Evolutionary conservation across 2,329 filamentous ascomycete genomes (phyloP).

Genomic region (Phyllosticta citribraziliensis): DNA sequence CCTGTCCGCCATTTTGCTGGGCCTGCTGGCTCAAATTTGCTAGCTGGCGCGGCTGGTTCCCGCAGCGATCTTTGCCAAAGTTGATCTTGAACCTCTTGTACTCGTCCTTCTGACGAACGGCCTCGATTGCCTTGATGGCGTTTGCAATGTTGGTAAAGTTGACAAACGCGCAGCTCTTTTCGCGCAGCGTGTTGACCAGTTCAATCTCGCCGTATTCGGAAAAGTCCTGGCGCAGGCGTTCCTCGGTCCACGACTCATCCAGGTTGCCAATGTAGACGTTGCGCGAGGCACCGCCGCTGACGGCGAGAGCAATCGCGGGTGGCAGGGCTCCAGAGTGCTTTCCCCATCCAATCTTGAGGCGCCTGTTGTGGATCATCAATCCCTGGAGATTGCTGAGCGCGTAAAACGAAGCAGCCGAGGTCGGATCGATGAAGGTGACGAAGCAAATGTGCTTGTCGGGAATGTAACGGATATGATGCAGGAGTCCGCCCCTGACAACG

Average conservation of each 20-base stretch:
- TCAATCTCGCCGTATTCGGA: conserved; percentile 97
- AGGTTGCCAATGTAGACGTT: conserved; percentile 98
- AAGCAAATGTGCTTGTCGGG: conserved; percentile 99
- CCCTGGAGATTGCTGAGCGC: conserved; percentile 95
- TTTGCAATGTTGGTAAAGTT: conserved; percentile 99
- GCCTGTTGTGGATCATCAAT: conserved; percentile 97
- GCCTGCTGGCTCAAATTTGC: conserved; percentile 48
- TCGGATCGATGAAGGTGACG: conserved; percentile 98
- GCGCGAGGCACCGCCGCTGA: conserved; percentile 92
- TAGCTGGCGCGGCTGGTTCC: conserved; percentile 86
- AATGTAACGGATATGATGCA: conserved; percentile 98
- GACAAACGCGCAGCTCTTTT: conserved; percentile 99
- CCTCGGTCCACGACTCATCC: conserved; percentile 95
- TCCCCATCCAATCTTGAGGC: conserved; percentile 97
- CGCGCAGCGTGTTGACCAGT: conserved; percentile 86
- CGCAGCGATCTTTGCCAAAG: conserved; percentile 97
- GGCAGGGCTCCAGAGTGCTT: conserved; percentile 97
- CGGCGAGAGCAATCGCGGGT: conserved; percentile 88
- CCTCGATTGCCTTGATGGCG: conserved; percentile 98
- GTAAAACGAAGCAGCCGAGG: conserved; percentile 94
- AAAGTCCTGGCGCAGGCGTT: conserved; percentile 90
- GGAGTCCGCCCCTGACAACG: conserved; percentile 84
- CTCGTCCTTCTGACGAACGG: conserved; percentile 85
- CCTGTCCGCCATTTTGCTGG: conserved; percentile 54
- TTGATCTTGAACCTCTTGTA: conserved; percentile 99